Evolutionary conservation across 2,329 filamentous ascomycete species (phyloP).

Genomic region (Lachnellula cervina): DNA sequence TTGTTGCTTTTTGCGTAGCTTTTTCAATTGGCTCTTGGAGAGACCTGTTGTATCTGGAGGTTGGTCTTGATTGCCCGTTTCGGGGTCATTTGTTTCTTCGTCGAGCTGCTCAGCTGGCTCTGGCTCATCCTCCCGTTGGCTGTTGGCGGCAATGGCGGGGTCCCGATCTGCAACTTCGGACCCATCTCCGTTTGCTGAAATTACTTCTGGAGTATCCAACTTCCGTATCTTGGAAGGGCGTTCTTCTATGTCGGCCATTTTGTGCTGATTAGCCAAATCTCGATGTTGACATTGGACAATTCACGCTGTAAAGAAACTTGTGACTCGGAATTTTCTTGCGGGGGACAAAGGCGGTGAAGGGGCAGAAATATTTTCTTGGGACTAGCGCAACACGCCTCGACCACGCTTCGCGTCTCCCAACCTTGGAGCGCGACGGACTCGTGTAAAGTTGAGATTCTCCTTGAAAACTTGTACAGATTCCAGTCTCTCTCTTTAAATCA

Average conservation of each 20-base stretch:
- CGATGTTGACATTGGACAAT: background rate
- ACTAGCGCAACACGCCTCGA: slow-evolving; percentile 1
- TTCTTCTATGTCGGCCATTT: slow-evolving; percentile 28
- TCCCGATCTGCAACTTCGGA: background rate
- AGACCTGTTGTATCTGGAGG: slow-evolving; percentile 33
- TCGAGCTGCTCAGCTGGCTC: background rate
- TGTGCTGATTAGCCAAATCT: background rate
- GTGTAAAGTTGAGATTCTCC: background rate
- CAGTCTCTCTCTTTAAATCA: background rate
- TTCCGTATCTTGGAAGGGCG: slow-evolving; percentile 29
- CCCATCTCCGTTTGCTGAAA: slow-evolving; percentile 1
- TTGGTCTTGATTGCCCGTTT: slow-evolving; percentile 8
- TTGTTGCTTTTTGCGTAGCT: slow-evolving; percentile 62
- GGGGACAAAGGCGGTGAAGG: slow-evolving; percentile 1
- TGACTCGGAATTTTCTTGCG: slow-evolving; percentile 8
- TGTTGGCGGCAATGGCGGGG: background rate
- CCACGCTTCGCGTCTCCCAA: slow-evolving; percentile 14
- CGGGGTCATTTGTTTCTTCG: background rate
- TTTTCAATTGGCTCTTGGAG: slow-evolving; percentile 86
- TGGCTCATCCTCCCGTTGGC: slow-evolving; percentile 2
- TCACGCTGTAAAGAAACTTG: slow-evolving; percentile 3
- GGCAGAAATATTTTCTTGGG: slow-evolving; percentile 4
- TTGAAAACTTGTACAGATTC: background rate
- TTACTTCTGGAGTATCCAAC: slow-evolving; percentile 13
- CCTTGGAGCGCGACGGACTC: background rate